These are phyloP conservation scores for Malassezia slooffiae DNA, from an alignment of 1,284 basidiomycete genomes.

Conservation along the genomic window DNA sequence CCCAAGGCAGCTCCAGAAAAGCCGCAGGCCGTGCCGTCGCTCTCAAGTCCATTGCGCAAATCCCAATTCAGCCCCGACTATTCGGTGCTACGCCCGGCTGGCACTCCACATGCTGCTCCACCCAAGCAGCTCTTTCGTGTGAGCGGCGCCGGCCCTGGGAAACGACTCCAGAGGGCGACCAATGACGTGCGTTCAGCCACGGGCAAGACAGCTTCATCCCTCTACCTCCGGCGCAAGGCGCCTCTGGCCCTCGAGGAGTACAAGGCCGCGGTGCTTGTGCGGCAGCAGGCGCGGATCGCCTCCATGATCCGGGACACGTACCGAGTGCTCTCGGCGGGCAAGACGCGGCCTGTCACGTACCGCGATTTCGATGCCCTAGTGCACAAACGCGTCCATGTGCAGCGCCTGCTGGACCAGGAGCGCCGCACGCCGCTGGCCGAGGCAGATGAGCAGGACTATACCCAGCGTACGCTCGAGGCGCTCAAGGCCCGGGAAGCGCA, in stretches of 20 bases:
- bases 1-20: too few species aligned
- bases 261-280: conserved; percentile 5
- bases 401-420: conserved; percentile 14
- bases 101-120: not conserved
- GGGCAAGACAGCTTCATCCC: not conserved
- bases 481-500: conserved; percentile 8
- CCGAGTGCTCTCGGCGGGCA: not conserved
- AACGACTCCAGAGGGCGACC: not conserved
- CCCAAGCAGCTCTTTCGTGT: conserved; percentile 1
- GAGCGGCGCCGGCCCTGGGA: not conserved
- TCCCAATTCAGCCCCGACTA: conserved; percentile 4
- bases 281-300: conserved; percentile 12
- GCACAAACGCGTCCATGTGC: conserved; percentile 14
- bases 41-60: too few species aligned
- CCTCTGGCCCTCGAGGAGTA: conserved; percentile 12
- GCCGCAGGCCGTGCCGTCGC: too few species aligned
- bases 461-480: conserved; percentile 12
- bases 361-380: conserved; percentile 17
- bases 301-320: conserved; percentile 12
- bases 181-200: not conserved
- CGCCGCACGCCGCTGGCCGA: not conserved
- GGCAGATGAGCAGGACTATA: conserved; percentile 11
- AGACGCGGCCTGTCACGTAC: not conserved
- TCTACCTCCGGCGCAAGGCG: conserved; percentile 11
- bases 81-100: not conserved